phyloP scores from a whole-genome alignment of 495 filamentous ascomycete genomes.

The Penicillium malachiteum region DNA sequence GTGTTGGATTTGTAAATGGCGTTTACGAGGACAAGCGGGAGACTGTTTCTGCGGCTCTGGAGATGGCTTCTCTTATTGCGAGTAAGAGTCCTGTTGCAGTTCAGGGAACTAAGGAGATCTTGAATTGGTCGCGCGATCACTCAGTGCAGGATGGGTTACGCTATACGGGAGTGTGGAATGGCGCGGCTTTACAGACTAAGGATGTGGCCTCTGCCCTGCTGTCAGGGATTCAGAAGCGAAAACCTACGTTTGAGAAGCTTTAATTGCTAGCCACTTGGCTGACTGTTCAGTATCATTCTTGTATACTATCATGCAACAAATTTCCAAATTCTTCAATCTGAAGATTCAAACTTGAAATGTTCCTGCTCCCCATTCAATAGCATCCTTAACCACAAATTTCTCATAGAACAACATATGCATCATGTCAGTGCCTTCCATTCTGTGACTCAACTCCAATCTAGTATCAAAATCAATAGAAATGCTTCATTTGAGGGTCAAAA shows the following conservation, averaged over 20 bases:
- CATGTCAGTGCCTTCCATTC: too few species aligned
- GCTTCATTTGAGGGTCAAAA: neutral
- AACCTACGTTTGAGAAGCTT: slow-evolving; percentile 83
- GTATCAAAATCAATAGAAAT: neutral
- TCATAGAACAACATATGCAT: too few species aligned
- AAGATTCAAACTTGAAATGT: too few species aligned
- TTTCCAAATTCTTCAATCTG: too few species aligned
- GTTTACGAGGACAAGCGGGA: slow-evolving; percentile 66
- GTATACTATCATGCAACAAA: too few species aligned
- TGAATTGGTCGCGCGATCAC: slow-evolving; percentile 84
- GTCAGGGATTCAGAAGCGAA: slow-evolving; percentile 75
- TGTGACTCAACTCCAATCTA: too few species aligned
- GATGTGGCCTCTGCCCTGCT: slow-evolving; percentile 74
- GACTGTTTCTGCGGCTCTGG: slow-evolving; percentile 60
- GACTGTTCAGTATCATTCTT: neutral
- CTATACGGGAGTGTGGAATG: slow-evolving; percentile 88
- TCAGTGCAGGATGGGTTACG: slow-evolving; percentile 73
- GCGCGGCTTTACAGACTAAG: slow-evolving; percentile 72
- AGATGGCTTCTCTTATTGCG: slow-evolving; percentile 66
- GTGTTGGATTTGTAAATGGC: slow-evolving; percentile 81
- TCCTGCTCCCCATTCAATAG: too few species aligned
- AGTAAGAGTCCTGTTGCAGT: slow-evolving; percentile 88
- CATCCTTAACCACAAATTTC: too few species aligned
- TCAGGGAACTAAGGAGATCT: slow-evolving; percentile 86
- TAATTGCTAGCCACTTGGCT: slow-evolving; percentile 31